Base-by-base conservation (phyloP, 2,329 filamentous ascomycete species). In the Alternaria rosae region DNA sequence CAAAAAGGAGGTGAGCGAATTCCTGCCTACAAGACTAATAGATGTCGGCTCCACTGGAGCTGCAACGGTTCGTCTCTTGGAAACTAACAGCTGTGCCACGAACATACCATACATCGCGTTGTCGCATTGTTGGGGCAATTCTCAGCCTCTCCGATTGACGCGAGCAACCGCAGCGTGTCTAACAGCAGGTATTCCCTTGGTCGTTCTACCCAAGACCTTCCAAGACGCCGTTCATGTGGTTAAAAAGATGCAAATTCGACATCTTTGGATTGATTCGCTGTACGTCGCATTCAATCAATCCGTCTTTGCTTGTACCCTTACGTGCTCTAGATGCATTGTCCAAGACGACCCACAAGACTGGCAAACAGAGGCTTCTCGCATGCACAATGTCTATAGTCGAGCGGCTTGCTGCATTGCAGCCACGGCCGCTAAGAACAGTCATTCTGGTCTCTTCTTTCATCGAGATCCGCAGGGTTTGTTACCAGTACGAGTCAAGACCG, bases 281-380 rank as follows among this genome's bases (percentile, higher is more conserved):
- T 38, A 38, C 1, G 35, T 17, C 1, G 15, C 5, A n/a, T 5
- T 5, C n/a, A 1, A 5, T 10, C 8, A 38, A 38, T 15, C 13
- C 9, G 9, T 35, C 32, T 38, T 8, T 38, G 32, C 32, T 38
- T 9, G n/a, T 38, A 4, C 4, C 1, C 32, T 38, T 5, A 38
- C 32, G 4, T 5, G 32, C 8, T 38, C 15, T 15, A 66, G 60
- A 9, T 66, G 64, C 17, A 66, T 66, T 76, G 48, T 60, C 28
- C 67, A 69, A 45, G 67, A 67, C 15, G 25, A 57, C 10, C 9
- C 61, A 0, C 28, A 42, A 1, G 66, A 69, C 20, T 69, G 66
- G 66, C 15, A 57, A 0, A 17, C 3, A 6, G 54, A 67, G 32
- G 57, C 66, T 3, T 17, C 35, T 3, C 13, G 11, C 10, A 67